Evolutionary conservation across 352 stramenopile genomes (phyloP), one percentile per base, ranked within the genome.

Genomic region (Aphanomyces stellatus): DNA sequence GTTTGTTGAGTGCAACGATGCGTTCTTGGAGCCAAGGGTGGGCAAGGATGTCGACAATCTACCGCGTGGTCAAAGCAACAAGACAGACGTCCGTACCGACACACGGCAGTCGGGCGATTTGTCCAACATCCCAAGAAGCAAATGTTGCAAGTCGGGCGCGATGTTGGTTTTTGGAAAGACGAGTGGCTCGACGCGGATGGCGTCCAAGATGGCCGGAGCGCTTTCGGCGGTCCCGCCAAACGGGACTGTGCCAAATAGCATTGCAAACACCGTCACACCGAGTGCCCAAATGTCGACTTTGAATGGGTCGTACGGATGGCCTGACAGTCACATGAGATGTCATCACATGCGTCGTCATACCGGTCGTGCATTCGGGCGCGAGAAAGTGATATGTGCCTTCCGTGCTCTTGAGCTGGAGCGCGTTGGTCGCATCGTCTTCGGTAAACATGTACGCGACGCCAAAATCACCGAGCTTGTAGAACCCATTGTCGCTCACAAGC

Each of bases 181-280:
- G 5, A 70, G 51, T 19, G 40, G 27, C 4, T 70, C 51, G 4
- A 37, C 41, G 0, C 63, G 51, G 22, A 70, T 65, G 1, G 63
- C 81, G 51, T 78, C 75, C 79, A 89, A 88, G 25, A 91, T 79
- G 30, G 19, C 49, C 22, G 49, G 49, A 15, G 33, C 49, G 6
- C 17, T 24, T 13, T 64, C 37, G 5, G 55, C 37, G 19, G 24
- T 22, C 37, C 6, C 37, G 10, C 51, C 51, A 34, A 79, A 79
- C 4, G 74, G 74, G 28, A 76, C 46, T 22, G 51, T 57, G 13
- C 73, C 72, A 71, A 76, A 77, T 5, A 71, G 40, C 63, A 75
- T 77, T 33, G 65, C 69, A 48, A 74, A 79, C 8, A 79, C 46
- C 11, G 68, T 75, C 33, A 75, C 68, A 17, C 70, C 74, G 30